These are phyloP conservation scores for Amanita muscaria DNA, from an alignment of 768 basidiomycete genomes.

Conservation along the genomic window DNA sequence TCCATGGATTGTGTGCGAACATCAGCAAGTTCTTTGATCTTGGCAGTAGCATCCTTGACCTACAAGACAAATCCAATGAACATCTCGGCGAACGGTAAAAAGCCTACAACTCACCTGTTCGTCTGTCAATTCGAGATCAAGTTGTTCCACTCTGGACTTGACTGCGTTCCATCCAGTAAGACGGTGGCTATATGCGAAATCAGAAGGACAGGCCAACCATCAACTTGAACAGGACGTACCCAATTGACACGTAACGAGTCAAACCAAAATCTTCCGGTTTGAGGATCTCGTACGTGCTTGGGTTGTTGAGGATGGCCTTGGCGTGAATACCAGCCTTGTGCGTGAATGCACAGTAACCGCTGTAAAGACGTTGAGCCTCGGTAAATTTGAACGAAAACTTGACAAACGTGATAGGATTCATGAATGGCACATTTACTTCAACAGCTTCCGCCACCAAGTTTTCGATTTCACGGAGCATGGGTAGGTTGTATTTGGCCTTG, in stretches of 20 bases:
- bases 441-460: constrained; percentile 98
- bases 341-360: constrained; percentile 98
- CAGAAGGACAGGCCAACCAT: not conserved
- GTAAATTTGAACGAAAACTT: constrained; percentile 3
- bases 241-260: constrained; percentile 95
- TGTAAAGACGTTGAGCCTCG: constrained; percentile 20
- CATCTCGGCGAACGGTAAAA: constrained; percentile 2
- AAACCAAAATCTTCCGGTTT: constrained; percentile 99
- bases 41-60: constrained; percentile 97
- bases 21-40: constrained; percentile 99
- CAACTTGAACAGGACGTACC: constrained; percentile 33
- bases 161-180: constrained; percentile 99
- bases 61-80: constrained; percentile 20
- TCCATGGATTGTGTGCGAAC: constrained; percentile 99
- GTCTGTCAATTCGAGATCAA: constrained; percentile 82
- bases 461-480: constrained; percentile 97
- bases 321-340: constrained; percentile 99
- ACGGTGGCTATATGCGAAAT: constrained; percentile 53
- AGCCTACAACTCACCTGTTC: constrained; percentile 54
- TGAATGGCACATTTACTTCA: constrained; percentile 95
- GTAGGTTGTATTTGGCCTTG: constrained; percentile 97
- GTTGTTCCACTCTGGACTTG: constrained; percentile 98
- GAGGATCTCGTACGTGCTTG: constrained; percentile 97
- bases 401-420: constrained; percentile 83
- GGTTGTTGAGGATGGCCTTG: constrained; percentile 99